phyloP scores from a whole-genome alignment of 192 early-diverging fungal genomes.

The Neocallimastix lanati region DNA sequence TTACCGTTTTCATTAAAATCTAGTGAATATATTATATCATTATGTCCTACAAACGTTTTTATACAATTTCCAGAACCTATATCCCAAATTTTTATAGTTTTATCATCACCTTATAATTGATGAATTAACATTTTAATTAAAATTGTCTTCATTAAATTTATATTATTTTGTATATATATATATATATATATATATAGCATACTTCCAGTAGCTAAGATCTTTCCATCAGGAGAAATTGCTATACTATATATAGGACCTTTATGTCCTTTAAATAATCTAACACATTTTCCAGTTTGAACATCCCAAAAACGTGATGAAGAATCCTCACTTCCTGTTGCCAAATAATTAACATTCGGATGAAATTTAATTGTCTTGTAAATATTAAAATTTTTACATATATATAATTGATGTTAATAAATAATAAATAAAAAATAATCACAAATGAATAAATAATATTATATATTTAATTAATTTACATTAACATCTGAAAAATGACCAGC shows the following conservation, averaged over 20 bases:
- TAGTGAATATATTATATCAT: slow-evolving; percentile 61
- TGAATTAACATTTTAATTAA: neutral
- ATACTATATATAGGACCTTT: slow-evolving; percentile 60
- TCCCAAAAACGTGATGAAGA: slow-evolving; percentile 80
- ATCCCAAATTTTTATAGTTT: slow-evolving; percentile 79
- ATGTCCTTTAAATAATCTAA: slow-evolving; percentile 80
- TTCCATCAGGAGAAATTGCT: slow-evolving; percentile 82
- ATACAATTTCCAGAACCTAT: slow-evolving; percentile 62
- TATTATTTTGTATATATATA: too few species aligned
- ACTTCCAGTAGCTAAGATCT: slow-evolving; percentile 71
- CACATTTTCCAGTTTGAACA: slow-evolving; percentile 70
- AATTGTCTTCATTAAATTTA: too few species aligned
- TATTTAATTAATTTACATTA: slow-evolving; percentile 36
- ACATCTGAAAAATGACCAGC: slow-evolving; percentile 95
- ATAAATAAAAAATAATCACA: too few species aligned
- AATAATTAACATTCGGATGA: slow-evolving; percentile 88
- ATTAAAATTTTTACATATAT: neutral
- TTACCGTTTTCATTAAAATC: slow-evolving; percentile 66
- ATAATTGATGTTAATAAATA: too few species aligned
- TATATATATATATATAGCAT: slow-evolving; percentile 6
- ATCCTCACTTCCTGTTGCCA: slow-evolving; percentile 83
- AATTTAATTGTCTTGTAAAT: slow-evolving; percentile 60
- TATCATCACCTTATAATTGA: slow-evolving; percentile 41
- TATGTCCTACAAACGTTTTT: slow-evolving; percentile 72
- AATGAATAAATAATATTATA: too few species aligned